Base-by-base conservation (phyloP, 1,284 basidiomycete species). In the Ganoderma leucocontextum region DNA sequence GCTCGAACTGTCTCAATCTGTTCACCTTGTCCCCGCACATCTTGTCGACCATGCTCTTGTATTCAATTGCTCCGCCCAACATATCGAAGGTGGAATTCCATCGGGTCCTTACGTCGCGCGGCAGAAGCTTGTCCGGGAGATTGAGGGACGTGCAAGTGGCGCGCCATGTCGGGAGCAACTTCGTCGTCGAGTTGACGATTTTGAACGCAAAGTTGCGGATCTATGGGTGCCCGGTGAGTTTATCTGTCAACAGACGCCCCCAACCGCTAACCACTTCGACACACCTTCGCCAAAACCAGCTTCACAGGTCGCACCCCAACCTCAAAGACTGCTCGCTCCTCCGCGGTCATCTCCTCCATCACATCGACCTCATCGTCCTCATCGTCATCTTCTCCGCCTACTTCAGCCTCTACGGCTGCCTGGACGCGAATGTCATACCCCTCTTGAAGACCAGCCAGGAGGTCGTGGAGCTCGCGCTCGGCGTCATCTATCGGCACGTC, bases 11-110 rank as follows among this genome's bases (percentile, higher is more conserved):
- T n/a, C n/a, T n/a, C n/a, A n/a, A n/a, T n/a, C n/a, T n/a, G n/a
- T n/a, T n/a, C n/a, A n/a, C 41, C 0, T 77, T 17, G 77, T 73
- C 0, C 3, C 44, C 22, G 74, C 64, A 55, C 13, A 70, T 60
- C 3, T 25, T 44, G 12, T 65, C 41, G 9, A 80, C 60, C 0
- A 72, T 1, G 19, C 19, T 0, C 63, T 29, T 58, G 81, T 78
- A 9, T 77, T 60, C 1, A 79, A 25, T n/a, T 0, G 66, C 76
- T 58, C 77, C 76, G 0, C 61, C 53, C 0, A 82, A 68, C 80
- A 82, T 78, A 12, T 79, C 67, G 60, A 70, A 80, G 0, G 78
- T 82, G 0, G 75, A 80, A 60, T 80, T 82, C 82, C 80, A 82
- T 0, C 76, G 62, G 0, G 79, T 83, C 25, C 63, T 22, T 0